Percentiles rank a stretch among this genome's conserved stretches.
These are phyloP conservation scores for Leccinum pachyderme DNA, from an alignment of 1,284 basidiomycete genomes.

Conservation along the genomic window DNA sequence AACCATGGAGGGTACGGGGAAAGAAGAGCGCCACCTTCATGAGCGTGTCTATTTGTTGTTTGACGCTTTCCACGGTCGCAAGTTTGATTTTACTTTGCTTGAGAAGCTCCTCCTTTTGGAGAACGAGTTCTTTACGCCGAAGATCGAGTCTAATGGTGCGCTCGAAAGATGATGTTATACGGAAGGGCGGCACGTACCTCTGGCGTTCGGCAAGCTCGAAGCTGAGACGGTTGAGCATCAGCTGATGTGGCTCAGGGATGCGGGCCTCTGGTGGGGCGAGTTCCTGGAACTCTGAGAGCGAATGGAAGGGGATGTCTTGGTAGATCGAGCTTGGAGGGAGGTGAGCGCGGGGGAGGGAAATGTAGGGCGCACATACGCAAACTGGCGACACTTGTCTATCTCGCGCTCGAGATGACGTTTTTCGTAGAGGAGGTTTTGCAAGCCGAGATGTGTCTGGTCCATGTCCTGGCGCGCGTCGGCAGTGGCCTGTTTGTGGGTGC, in stretches of 20 bases:
- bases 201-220: conserved; percentile 82
- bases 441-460: conserved; percentile 78
- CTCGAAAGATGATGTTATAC: conserved; percentile 5
- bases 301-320: conserved; percentile 74
- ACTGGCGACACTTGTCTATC: conserved; percentile 84
- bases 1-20: conserved; percentile 5
- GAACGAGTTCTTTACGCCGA: conserved; percentile 58
- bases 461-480: conserved; percentile 72
- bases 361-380: conserved; percentile 60
- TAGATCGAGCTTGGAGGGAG: conserved; percentile 62
- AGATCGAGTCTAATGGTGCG: conserved; percentile 55
- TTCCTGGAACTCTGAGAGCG: conserved; percentile 59
- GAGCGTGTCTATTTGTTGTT: conserved; percentile 66
- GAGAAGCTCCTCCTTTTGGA: conserved; percentile 69
- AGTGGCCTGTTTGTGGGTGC: conserved; percentile 69
- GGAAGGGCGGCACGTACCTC: conserved; percentile 43
- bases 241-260: conserved; percentile 65
- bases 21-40: conserved; percentile 53
- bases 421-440: conserved; percentile 81
- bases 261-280: conserved; percentile 68
- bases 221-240: conserved; percentile 78
- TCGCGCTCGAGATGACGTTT: conserved; percentile 81
- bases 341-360: neutral
- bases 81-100: conserved; percentile 68
- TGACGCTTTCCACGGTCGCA: conserved; percentile 69